Evolutionary conservation across 1,284 basidiomycete genomes (phyloP), one percentile per base, ranked within the genome.

Genomic region (Cronartium ribicola): DNA sequence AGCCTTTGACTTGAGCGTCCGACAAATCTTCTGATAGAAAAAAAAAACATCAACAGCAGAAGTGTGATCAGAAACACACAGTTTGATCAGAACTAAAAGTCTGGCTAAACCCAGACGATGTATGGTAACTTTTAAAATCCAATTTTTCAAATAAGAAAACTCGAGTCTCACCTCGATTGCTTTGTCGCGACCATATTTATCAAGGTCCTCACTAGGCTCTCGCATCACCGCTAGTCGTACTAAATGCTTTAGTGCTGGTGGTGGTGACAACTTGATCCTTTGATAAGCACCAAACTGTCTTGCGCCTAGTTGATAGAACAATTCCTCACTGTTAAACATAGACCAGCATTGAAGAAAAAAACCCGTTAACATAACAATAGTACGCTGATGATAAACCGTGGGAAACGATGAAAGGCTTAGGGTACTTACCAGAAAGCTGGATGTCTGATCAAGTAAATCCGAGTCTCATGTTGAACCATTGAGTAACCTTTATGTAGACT

Each of bases 281-380:
- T 86, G 85, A 76, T 91, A 86, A 76, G 90, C 87, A 0, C 94
- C 93, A 79, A 98, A 99, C 80, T 98, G 95, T 20, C 92, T 85
- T 61, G 98, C 82, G 1, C 88, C 91, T 0, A 98, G 86, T 80
- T 98, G 96, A 81, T 97, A 98, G 79, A 98, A 96, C 59, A 97
- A 85, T 78, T 97, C 94, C 78, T 96, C 92, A 0, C 92, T 95
- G 77, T 3, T 67, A 22, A 61, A 10, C 44, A 37, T 44, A n/a
- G 41, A 75, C 36, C 5, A 64, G 13, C 37, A 64, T 29, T 44
- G 5, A 63, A 20, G 41, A 48, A 41, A 40, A 40, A n/a, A 14
- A 64, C 37, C 14, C 14, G 37, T 36, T 13, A 13, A 64, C 37
- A 11, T 64, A 14, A 8, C 13, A 29, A 64, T 22, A 6, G 37